A percentile compares a stretch with the other conserved stretches of the same genome.
Evolutionary conservation across 345 rosid species (phyloP).

Genomic region (Lagerstroemia speciosa): DNA sequence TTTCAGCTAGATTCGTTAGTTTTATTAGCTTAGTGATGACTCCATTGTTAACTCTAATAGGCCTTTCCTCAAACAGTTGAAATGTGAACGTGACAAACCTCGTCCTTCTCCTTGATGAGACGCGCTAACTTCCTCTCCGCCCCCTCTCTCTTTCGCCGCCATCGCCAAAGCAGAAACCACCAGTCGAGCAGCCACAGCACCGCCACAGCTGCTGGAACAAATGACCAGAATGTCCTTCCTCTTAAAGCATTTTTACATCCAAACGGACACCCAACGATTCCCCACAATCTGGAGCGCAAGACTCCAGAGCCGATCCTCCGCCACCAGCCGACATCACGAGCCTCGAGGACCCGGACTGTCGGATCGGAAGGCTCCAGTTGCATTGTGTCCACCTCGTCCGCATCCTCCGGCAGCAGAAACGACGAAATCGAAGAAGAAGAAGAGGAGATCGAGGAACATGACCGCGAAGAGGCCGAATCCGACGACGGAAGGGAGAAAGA

Average conservation of each 20-base stretch:
- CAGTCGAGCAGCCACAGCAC: slow-evolving; percentile 8
- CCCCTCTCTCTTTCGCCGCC: slow-evolving; percentile 6
- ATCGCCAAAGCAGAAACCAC: slow-evolving; percentile 2
- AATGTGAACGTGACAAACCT: slow-evolving; percentile 5
- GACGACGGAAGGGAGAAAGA: slow-evolving; percentile 6
- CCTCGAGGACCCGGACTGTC: slow-evolving; percentile 1
- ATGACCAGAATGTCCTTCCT: neutral
- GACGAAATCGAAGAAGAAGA: slow-evolving; percentile 8
- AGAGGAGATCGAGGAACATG: slow-evolving; percentile 8
- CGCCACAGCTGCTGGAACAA: slow-evolving; percentile 3
- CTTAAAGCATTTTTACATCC: neutral
- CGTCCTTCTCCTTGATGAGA: slow-evolving; percentile 13
- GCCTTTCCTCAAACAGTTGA: slow-evolving; percentile 11
- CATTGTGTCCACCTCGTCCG: neutral
- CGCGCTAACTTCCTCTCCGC: slow-evolving; percentile 6
- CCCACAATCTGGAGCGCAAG: slow-evolving; percentile 8
- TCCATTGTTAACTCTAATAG: neutral
- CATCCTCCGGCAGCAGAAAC: slow-evolving; percentile 12
- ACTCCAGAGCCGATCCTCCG: slow-evolving; percentile 8
- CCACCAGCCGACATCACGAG: neutral
- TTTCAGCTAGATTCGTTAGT: neutral
- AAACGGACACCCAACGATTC: neutral
- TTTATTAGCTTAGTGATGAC: neutral
- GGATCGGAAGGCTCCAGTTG: slow-evolving; percentile 1
- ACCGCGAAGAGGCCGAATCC: slow-evolving; percentile 3